These are phyloP conservation scores for Penicillium coprophilum DNA, from an alignment of 495 filamentous ascomycete genomes.

Conservation along the genomic window DNA sequence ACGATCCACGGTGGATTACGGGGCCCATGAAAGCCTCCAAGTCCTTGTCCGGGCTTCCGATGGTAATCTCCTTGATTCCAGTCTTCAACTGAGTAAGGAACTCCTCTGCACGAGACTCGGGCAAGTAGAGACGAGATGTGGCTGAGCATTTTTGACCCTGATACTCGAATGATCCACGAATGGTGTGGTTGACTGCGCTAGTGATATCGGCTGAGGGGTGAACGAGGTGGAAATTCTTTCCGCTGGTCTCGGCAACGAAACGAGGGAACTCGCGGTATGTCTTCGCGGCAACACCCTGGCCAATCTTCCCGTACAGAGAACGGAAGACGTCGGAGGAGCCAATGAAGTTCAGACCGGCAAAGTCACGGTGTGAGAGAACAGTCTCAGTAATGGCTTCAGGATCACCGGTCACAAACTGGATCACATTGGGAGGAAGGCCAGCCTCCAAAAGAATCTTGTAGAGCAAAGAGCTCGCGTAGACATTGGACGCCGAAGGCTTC, in stretches of 20 bases:
- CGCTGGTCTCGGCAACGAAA: constrained; percentile 82
- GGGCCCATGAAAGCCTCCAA: constrained; percentile 70
- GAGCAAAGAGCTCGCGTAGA: constrained; percentile 71
- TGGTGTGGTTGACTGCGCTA: constrained; percentile 76
- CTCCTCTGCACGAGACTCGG: constrained; percentile 61
- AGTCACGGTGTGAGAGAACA: constrained; percentile 66
- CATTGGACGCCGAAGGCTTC: constrained; percentile 80
- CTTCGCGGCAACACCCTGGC: constrained; percentile 63
- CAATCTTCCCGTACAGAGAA: constrained; percentile 68
- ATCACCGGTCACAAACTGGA: constrained; percentile 81
- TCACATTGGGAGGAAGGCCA: constrained; percentile 73
- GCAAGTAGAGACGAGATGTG: constrained; percentile 73
- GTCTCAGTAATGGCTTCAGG: constrained; percentile 69
- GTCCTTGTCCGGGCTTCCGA: constrained; percentile 61
- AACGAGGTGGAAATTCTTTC: constrained; percentile 90
- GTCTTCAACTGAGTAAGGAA: constrained; percentile 57
- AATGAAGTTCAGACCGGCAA: constrained; percentile 78
- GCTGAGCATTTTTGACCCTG: constrained; percentile 90
- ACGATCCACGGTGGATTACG: constrained; percentile 71
- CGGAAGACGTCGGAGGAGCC: constrained; percentile 82
- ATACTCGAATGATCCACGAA: constrained; percentile 86
- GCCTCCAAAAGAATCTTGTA: constrained; percentile 88
- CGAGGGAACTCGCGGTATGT: constrained; percentile 74
- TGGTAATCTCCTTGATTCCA: constrained; percentile 35
- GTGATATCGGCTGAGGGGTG: constrained; percentile 70